Evolutionary conservation across 768 basidiomycete species (phyloP).

Genomic region (Pisolithus microcarpus): DNA sequence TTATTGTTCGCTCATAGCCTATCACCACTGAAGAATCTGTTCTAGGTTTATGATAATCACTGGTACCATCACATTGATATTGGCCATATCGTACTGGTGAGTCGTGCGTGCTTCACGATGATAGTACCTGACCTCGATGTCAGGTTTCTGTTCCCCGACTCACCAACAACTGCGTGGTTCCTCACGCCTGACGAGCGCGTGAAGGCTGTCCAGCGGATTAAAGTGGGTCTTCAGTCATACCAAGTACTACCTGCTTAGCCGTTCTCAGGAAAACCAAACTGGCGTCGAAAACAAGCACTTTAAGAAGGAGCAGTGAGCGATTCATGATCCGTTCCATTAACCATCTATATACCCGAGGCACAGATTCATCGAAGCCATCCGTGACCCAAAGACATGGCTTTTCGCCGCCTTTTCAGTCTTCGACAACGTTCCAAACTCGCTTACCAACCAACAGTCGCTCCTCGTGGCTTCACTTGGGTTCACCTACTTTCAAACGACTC

Average conservation of each 20-base stretch:
- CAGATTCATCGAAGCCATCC: slow-evolving; percentile 62
- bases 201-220: slow-evolving; percentile 57
- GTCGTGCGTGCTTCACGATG: slow-evolving; percentile 3
- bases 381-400: slow-evolving; percentile 69
- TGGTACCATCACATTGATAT: slow-evolving; percentile 49
- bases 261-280: slow-evolving; percentile 59
- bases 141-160: slow-evolving; percentile 68
- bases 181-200: slow-evolving; percentile 56
- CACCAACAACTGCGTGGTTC: slow-evolving; percentile 71
- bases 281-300: slow-evolving; percentile 79
- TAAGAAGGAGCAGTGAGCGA: slow-evolving; percentile 68
- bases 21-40: not conserved
- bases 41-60: slow-evolving; percentile 65
- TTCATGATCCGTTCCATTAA: too few relatives aligned
- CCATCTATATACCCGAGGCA: not conserved
- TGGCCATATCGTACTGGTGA: slow-evolving; percentile 50
- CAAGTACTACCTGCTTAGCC: not conserved
- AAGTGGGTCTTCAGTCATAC: slow-evolving; percentile 32
- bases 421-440: slow-evolving; percentile 58
- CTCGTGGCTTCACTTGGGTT: slow-evolving; percentile 66
- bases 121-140: slow-evolving; percentile 1
- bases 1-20: not conserved
- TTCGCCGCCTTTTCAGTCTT: slow-evolving; percentile 63
- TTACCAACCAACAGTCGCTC: slow-evolving; percentile 58
- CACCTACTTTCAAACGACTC: slow-evolving; percentile 54